These are phyloP conservation scores for Petunia hybrid DNA, from an alignment of 305 asterid species.

Conservation along the genomic window DNA sequence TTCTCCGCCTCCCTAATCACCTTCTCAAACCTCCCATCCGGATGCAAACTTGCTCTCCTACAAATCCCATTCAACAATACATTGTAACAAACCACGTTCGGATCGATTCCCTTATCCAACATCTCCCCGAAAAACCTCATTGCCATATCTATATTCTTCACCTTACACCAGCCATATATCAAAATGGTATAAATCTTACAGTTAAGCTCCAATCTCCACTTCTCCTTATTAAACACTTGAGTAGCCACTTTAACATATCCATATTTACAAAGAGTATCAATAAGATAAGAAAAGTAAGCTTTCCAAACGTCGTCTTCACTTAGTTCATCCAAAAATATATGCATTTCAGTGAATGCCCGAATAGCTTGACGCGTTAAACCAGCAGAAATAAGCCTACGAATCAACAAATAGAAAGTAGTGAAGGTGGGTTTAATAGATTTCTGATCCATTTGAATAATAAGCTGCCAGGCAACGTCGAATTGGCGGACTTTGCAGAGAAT, in stretches of 20 bases:
- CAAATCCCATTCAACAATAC: conserved; percentile 85
- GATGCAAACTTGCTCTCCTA: conserved; percentile 82
- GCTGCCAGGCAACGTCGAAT: conserved; percentile 87
- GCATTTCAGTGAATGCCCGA: conserved; percentile 79
- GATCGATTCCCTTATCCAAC: conserved; percentile 69
- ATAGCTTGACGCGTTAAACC: conserved; percentile 79
- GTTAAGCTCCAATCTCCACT: conserved; percentile 60
- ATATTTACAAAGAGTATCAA: conserved; percentile 92
- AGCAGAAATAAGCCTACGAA: conserved; percentile 73
- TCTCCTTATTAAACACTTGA: conserved; percentile 77
- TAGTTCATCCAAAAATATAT: conserved; percentile 56
- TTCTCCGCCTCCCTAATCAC: conserved; percentile 79
- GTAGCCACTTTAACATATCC: conserved; percentile 81
- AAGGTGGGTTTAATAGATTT: conserved; percentile 47
- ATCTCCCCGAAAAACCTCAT: conserved; percentile 72
- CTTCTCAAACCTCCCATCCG: conserved; percentile 70
- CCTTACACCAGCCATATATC: conserved; percentile 90
- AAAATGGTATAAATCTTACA: conserved; percentile 70
- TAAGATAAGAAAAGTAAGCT: conserved; percentile 57
- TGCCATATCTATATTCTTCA: conserved; percentile 70
- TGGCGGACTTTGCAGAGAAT: conserved; percentile 78
- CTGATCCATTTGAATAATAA: conserved; percentile 68
- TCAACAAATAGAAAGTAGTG: conserved; percentile 75
- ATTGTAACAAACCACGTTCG: conserved; percentile 76
- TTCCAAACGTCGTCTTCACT: conserved; percentile 48